A percentile compares a stretch with the other conserved stretches of the same genome.
Conservation (phyloP, 2,329 filamentous ascomycete species). For the Scortechinia acanthostroma region DNA sequence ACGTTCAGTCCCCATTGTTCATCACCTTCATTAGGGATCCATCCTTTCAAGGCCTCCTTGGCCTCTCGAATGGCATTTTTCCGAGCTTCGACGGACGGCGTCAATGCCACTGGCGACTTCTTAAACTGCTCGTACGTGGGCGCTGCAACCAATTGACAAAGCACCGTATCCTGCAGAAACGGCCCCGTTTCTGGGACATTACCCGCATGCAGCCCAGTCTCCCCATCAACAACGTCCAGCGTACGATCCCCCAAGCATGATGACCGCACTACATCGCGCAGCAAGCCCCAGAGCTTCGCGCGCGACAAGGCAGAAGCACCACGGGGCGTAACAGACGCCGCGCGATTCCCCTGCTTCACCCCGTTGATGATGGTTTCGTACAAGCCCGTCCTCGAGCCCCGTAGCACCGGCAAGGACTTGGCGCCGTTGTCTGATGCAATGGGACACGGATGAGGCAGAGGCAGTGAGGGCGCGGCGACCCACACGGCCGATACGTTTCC, state of each 20-base stretch:
- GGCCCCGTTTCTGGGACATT: too few relatives aligned
- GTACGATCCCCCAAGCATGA: too few relatives aligned
- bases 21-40: not conserved
- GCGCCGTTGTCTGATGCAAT: not conserved
- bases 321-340: not conserved
- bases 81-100: not conserved
- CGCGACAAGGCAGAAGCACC: not conserved
- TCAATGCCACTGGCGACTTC: not conserved
- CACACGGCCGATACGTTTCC: not conserved
- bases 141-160: too few relatives aligned
- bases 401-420: not conserved
- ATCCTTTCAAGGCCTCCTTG: not conserved
- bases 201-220: too few relatives aligned
- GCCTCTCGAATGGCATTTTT: not conserved
- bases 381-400: not conserved
- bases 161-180: not conserved
- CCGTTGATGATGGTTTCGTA: slow-evolving; percentile 1
- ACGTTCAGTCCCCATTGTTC: not conserved
- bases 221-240: not conserved
- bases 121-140: not conserved
- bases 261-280: not conserved
- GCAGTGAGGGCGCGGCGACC: not conserved
- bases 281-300: not conserved
- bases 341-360: not conserved
- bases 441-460: not conserved